phyloP scores from a whole-genome alignment of 2,329 filamentous ascomycete genomes.

The Alternaria infectoria region DNA sequence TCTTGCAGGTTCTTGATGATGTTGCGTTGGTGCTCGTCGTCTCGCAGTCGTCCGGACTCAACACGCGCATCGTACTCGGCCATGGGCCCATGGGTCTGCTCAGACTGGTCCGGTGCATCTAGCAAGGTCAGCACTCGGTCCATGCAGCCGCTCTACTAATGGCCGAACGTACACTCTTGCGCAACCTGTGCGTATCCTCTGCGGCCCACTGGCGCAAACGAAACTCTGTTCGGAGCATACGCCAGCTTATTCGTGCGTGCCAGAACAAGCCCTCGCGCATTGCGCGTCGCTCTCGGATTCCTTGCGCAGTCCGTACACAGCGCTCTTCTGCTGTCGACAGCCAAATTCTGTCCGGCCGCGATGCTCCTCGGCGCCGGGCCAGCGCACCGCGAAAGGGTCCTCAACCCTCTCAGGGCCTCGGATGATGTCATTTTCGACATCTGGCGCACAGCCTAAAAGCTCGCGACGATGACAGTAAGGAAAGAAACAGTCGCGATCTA shows the following conservation, averaged over 20 bases:
- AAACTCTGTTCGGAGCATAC: constrained; percentile 4
- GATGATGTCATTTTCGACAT: constrained; percentile 43
- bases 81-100: constrained; percentile 68
- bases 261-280: constrained; percentile 6
- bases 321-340: constrained; percentile 15
- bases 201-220: constrained; percentile 13
- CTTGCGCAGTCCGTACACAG: constrained; percentile 39
- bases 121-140: constrained; percentile 10
- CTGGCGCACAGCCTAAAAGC: constrained; percentile 4
- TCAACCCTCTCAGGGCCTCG: constrained; percentile 37
- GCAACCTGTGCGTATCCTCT: constrained; percentile 40
- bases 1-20: constrained; percentile 90
- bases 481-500: background rate
- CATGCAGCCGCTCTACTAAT: background rate
- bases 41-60: constrained; percentile 71
- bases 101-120: constrained; percentile 21
- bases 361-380: constrained; percentile 21
- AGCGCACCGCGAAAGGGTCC: constrained; percentile 34
- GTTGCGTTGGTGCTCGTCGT: constrained; percentile 89
- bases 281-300: constrained; percentile 13
- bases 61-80: constrained; percentile 89
- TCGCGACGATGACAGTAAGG: background rate
- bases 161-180: constrained; percentile 26
- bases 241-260: constrained; percentile 5
- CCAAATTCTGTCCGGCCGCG: constrained; percentile 1